Percentiles rank a stretch among this genome's conserved stretches.
Evolutionary conservation across 345 rosid genomes (phyloP).

Genomic region (Camelina hispida): DNA sequence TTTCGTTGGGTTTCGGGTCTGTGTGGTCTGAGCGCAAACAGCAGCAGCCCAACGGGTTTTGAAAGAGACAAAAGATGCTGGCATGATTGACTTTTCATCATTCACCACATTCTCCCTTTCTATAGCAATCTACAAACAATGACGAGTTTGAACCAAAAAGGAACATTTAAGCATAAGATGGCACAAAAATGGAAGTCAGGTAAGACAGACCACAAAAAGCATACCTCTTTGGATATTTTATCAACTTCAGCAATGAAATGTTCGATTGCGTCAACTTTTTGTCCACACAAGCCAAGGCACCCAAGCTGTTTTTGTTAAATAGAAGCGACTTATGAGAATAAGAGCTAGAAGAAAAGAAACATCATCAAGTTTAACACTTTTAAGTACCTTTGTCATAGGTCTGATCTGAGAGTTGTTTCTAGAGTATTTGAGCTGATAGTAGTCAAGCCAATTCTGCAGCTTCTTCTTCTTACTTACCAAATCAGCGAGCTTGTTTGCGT

Average conservation of each 20-base stretch:
- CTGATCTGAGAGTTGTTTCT: constrained; percentile 55
- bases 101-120: constrained; percentile 65
- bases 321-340: constrained; percentile 21
- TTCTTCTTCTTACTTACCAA: constrained; percentile 73
- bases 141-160: constrained; percentile 17
- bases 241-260: constrained; percentile 67
- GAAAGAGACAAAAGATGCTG: constrained; percentile 95
- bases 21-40: constrained; percentile 96
- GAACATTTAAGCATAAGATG: constrained; percentile 2
- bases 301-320: constrained; percentile 66
- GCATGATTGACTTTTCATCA: constrained; percentile 80
- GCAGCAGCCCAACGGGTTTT: constrained; percentile 98
- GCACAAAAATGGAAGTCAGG: background rate
- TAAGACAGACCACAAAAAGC: constrained; percentile 24
- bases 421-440: constrained; percentile 67
- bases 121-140: constrained; percentile 60
- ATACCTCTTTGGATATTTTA: constrained; percentile 74
- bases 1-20: constrained; percentile 78
- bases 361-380: constrained; percentile 1
- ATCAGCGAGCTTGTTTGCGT: constrained; percentile 83
- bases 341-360: background rate
- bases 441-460: constrained; percentile 87
- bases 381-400: constrained; percentile 69
- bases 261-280: constrained; percentile 80
- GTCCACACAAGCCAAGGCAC: constrained; percentile 80